Conservation (phyloP, 2,329 filamentous ascomycete genomes). For the Aspergillus tanneri region DNA sequence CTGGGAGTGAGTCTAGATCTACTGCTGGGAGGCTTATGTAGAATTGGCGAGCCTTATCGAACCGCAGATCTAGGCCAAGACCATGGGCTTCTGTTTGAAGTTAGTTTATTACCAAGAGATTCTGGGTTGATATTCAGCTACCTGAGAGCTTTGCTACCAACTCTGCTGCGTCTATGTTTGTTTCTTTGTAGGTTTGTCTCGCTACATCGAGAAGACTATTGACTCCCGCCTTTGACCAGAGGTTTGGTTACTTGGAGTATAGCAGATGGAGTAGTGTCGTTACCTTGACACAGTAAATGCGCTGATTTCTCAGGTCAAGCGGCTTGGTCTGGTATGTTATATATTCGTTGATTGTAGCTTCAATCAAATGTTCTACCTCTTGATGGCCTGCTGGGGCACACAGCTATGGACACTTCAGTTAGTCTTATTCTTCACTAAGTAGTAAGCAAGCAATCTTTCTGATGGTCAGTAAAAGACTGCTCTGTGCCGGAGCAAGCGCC, state of each 20-base stretch:
- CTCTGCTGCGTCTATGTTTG: conserved; percentile 72
- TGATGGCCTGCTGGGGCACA: conserved; percentile 65
- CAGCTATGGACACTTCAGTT: conserved; percentile 42
- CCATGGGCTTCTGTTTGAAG: conserved; percentile 53
- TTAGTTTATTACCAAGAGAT: too few species aligned
- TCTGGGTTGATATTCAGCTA: too few species aligned
- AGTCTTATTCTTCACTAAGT: neutral
- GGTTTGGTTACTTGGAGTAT: too few species aligned
- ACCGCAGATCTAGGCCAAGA: conserved; percentile 67
- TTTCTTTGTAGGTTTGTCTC: conserved; percentile 84
- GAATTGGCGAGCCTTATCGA: conserved; percentile 74
- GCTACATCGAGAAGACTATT: conserved; percentile 86
- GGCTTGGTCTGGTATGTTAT: conserved; percentile 74
- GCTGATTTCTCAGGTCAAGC: conserved; percentile 82
- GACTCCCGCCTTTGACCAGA: conserved; percentile 62
- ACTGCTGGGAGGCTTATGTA: conserved; percentile 66
- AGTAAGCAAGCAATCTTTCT: conserved; percentile 49
- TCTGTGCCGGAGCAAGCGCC: conserved; percentile 64
- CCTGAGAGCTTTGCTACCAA: too few species aligned
- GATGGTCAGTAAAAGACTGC: conserved; percentile 65
- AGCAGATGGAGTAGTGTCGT: too few species aligned
- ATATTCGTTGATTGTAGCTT: conserved; percentile 73
- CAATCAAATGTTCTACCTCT: conserved; percentile 64
- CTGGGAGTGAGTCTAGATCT: conserved; percentile 65
- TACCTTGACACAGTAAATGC: conserved; percentile 83